Evolutionary conservation across 352 stramenopile species (phyloP).

Genomic region (Porosira glacialis): DNA sequence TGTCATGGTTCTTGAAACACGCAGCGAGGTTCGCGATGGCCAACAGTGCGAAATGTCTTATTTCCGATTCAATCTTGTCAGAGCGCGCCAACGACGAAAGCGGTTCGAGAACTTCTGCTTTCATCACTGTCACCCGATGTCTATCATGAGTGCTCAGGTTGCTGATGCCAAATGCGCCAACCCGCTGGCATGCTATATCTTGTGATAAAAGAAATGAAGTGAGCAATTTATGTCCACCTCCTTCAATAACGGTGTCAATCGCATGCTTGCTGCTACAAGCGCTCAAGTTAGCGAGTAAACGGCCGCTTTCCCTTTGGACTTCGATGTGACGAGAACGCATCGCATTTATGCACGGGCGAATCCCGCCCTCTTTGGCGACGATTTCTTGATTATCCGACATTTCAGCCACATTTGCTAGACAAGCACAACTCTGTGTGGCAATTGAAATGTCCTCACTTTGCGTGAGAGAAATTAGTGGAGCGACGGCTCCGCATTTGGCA

Average conservation of each 20-base stretch:
- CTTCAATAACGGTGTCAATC: constrained; percentile 87
- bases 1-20: constrained; percentile 88
- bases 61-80: constrained; percentile 92
- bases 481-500: constrained; percentile 87
- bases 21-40: constrained; percentile 92
- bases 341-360: constrained; percentile 87
- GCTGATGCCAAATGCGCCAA: constrained; percentile 89
- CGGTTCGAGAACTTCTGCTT: constrained; percentile 89
- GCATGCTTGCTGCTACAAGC: constrained; percentile 82
- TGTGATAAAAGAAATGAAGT: constrained; percentile 93
- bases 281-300: constrained; percentile 89
- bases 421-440: constrained; percentile 86
- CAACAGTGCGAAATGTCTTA: constrained; percentile 89
- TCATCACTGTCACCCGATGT: constrained; percentile 88
- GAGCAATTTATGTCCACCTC: constrained; percentile 89
- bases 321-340: constrained; percentile 95
- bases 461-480: constrained; percentile 86
- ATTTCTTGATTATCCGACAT: constrained; percentile 92
- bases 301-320: constrained; percentile 86
- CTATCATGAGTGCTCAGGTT: constrained; percentile 88
- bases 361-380: constrained; percentile 87
- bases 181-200: constrained; percentile 89
- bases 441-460: constrained; percentile 91
- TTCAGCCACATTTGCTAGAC: constrained; percentile 91
- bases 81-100: constrained; percentile 90